Base-by-base conservation (phyloP, 768 basidiomycete species). In the Lentinula raphanica region DNA sequence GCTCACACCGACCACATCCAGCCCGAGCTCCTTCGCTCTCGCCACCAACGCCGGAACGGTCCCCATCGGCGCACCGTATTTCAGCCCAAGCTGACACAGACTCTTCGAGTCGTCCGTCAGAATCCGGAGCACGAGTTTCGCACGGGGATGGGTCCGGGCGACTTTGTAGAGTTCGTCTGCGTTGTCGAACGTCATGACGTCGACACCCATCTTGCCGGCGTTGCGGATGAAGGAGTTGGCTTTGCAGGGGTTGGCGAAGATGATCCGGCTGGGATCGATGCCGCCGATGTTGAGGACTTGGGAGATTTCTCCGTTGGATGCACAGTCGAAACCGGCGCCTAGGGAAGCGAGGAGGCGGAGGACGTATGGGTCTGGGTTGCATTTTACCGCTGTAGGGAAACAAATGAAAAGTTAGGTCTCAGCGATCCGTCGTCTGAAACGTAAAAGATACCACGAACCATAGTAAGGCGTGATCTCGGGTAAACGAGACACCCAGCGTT, bases 241-340 rank as follows among this genome's bases (percentile, higher is more conserved):
- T 75, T 99, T 99, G 87, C 97, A 98, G 0, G 97, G 97, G 74
- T 99, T 99, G 62, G 97, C 97, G 67, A 94, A 99, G 68, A 98
- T 92, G 78, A 99, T 90, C 19, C 42, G 42, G 19, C 42, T 44
- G n/a, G 42, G 42, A 11, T 83, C 79, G 53, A 96, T 81, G 7
- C 86, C 88, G 4, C 88, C 87, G 3, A 94, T 72, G 13, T 74
- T 74, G 23, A 97, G 76, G 27, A 98, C 88, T 61, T 84, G 82
- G 19, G 82, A 79, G 65, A 99, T 98, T 74, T 99, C 97, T 58
- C 88, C 86, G 63, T 92, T 89, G 38, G 96, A 98, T 15, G 97
- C 97, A 66, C 97, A 98, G 72, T 99, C 97, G 74, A 99, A 99
- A 15, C 94, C 94, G 1, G 91, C 77, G 27, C 97, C 97, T 49